Base-by-base conservation (phyloP, 2,329 filamentous ascomycete species). In the Neofusicoccum laricinum region DNA sequence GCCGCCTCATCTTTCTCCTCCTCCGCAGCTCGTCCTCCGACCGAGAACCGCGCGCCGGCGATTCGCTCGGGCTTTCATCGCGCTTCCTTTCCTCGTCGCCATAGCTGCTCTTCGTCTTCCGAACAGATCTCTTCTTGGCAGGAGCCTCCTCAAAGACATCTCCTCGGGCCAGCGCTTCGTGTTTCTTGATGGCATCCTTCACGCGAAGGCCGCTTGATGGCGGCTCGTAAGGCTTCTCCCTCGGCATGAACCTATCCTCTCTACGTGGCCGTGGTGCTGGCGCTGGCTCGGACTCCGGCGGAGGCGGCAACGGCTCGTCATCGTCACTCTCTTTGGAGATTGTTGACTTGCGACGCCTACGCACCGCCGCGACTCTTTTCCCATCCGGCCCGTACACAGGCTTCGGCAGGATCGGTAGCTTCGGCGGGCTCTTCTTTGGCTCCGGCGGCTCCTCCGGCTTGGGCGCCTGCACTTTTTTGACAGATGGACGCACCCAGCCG, bases 401-500 rank as follows among this genome's bases (percentile, higher is more conserved):
- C 41, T 57, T 53, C 6, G 61, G 61, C n/a, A 63, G 19, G 11
- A 55, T 48, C 17, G 49, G 61, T 12, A 46, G 48, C 43, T 61
- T 61, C 51, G 53, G 51, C 5, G 62, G 51, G 15, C 62, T 64
- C 34, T 64, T 64, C 55, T 55, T 61, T 5, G 63, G 63, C 17
- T 55, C 49, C 40, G 50, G 48, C 43, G 58, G 43, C 51, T 64
- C 62, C 34, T 58, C 62, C 34, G 43, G 40, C 43, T 64, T 64
- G 2, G 51, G 62, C 43, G 17, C 32, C 36, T 25, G 68, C 34
- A 70, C 68, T 65, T 70, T 70, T 17, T 67, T 66, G 40, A 61
- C 64, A 4, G 73, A 72, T 46, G 76, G 75, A 7, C 76, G 72
- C 59, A 78, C 76, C 76, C 76, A 78, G 41, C 72, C 75, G 40